Evolutionary conservation across 495 filamentous ascomycete species (phyloP).

Genomic region (Neurospora sp.): DNA sequence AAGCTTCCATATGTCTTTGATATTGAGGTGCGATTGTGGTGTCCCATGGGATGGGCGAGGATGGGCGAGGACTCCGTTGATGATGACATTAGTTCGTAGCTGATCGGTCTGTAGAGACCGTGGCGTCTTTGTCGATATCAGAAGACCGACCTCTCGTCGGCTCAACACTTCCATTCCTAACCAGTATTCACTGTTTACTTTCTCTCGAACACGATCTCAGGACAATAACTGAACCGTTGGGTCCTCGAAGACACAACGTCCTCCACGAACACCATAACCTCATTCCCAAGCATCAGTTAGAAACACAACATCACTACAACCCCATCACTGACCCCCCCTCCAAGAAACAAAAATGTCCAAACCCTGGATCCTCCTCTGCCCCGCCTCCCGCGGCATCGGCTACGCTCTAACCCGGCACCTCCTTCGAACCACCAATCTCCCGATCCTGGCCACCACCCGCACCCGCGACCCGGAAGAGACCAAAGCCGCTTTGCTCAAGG

Average conservation of each 20-base stretch:
- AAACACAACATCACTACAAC: not conserved
- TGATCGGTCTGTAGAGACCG: not conserved
- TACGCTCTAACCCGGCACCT: constrained; percentile 59
- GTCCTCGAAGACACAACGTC: too few relatives aligned
- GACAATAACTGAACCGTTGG: too few relatives aligned
- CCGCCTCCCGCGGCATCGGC: constrained; percentile 66
- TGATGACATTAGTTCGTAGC: not conserved
- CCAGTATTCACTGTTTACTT: not conserved
- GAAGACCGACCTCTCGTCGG: too few relatives aligned
- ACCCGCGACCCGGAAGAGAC: constrained; percentile 33
- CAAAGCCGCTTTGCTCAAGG: constrained; percentile 42
- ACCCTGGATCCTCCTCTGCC: constrained; percentile 41
- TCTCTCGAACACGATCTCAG: not conserved
- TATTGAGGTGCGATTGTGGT: not conserved
- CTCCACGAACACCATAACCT: too few relatives aligned
- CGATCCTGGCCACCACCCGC: constrained; percentile 64
- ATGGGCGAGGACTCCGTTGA: not conserved
- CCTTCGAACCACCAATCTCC: constrained; percentile 51
- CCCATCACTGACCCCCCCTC: not conserved
- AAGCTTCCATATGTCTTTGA: not conserved
- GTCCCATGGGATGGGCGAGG: too few relatives aligned
- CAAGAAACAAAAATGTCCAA: constrained; percentile 18
- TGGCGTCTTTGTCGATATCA: not conserved
- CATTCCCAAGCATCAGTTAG: too few relatives aligned
- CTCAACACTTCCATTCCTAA: too few relatives aligned